Percentiles rank a stretch among this genome's conserved stretches.
These are phyloP conservation scores for Dactylellina haptotyla DNA, from an alignment of 2,329 filamentous ascomycete species.

Conservation along the genomic window DNA sequence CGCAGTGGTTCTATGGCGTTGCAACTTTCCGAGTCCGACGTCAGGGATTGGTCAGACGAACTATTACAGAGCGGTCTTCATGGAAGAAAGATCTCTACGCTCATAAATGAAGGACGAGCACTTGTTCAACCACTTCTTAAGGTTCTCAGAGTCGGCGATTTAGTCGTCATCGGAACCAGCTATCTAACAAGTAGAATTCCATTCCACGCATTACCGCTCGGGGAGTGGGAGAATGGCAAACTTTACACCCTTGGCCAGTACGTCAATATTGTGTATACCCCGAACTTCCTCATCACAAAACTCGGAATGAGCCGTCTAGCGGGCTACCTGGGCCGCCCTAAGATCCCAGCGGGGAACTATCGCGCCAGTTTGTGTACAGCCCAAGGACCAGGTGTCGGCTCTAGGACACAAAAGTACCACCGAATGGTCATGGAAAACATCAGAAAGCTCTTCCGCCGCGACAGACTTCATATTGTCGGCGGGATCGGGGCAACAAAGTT, in stretches of 20 bases:
- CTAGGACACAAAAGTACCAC: neutral
- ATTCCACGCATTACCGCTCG: conserved; percentile 38
- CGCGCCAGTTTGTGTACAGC: conserved; percentile 25
- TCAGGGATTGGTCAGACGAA: conserved; percentile 13
- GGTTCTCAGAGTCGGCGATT: conserved; percentile 17
- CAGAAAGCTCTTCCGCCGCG: neutral
- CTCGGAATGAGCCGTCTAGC: conserved; percentile 27
- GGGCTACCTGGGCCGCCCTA: conserved; percentile 10
- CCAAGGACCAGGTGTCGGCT: neutral
- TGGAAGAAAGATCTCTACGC: neutral
- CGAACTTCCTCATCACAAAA: conserved; percentile 10
- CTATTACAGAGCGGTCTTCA: conserved; percentile 13
- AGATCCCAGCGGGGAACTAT: conserved; percentile 21
- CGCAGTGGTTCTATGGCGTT: neutral
- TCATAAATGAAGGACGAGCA: neutral
- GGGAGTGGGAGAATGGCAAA: neutral
- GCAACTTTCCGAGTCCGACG: neutral
- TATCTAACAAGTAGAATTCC: conserved; percentile 28
- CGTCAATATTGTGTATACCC: conserved; percentile 31
- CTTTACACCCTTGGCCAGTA: conserved; percentile 9
- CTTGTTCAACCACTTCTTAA: neutral
- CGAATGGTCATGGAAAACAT: neutral
- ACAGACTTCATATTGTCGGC: neutral
- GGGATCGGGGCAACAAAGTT: neutral
- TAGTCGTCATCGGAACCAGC: conserved; percentile 40